A percentile compares a stretch with the other conserved stretches of the same genome.
Conservation (phyloP, 1,284 basidiomycete species). For the Sutorius eximius region DNA sequence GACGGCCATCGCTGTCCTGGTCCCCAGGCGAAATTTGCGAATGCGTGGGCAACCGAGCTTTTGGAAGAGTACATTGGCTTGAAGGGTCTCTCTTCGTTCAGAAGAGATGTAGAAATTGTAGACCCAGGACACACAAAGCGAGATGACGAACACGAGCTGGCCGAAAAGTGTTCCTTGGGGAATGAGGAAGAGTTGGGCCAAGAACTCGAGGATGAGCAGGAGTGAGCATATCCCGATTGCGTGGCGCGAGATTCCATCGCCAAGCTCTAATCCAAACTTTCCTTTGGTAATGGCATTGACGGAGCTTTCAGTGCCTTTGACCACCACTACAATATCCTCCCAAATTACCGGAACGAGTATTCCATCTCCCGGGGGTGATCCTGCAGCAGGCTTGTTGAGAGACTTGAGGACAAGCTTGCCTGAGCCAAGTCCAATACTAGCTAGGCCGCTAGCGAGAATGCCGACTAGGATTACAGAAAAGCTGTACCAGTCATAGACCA, state of each 20-base stretch:
- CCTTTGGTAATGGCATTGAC: constrained; percentile 31
- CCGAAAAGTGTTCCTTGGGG: constrained; percentile 31
- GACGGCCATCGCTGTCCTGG: constrained; percentile 23
- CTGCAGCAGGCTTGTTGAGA: constrained; percentile 13
- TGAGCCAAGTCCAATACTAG: constrained; percentile 28
- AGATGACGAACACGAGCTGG: constrained; percentile 31
- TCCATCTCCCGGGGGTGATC: constrained; percentile 22
- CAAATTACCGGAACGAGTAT: constrained; percentile 19
- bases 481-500: constrained; percentile 29
- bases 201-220: constrained; percentile 27
- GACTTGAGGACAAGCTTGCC: constrained; percentile 15
- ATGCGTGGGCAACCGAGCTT: constrained; percentile 20
- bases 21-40: constrained; percentile 22
- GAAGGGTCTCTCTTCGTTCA: constrained; percentile 23
- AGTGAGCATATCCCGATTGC: constrained; percentile 28
- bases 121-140: constrained; percentile 31
- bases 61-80: constrained; percentile 20
- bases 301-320: constrained; percentile 25
- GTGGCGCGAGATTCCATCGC: constrained; percentile 3
- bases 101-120: constrained; percentile 31
- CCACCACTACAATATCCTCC: constrained; percentile 22
- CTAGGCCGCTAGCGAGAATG: constrained; percentile 29
- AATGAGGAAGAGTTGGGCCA: constrained; percentile 31
- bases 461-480: constrained; percentile 33
- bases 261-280: constrained; percentile 23